phyloP scores from a whole-genome alignment of 139 green algal species.

The Chlorella sp. region DNA sequence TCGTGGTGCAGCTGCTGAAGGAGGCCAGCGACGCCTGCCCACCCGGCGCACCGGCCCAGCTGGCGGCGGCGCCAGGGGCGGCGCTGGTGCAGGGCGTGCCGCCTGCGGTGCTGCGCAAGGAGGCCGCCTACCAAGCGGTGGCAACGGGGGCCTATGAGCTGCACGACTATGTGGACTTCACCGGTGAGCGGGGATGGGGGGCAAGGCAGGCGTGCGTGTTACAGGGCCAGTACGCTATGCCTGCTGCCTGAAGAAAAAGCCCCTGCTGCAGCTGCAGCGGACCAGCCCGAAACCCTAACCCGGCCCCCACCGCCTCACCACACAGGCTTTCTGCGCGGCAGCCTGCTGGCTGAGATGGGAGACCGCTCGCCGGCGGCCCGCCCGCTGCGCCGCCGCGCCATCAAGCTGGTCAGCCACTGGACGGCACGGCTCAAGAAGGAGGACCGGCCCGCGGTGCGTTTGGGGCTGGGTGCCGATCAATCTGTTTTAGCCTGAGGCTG shows the following conservation, averaged over 20 bases:
- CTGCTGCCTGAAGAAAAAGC: not conserved
- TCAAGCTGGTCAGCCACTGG: conserved; percentile 66
- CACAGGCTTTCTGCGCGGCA: conserved; percentile 17
- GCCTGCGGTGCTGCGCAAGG: conserved; percentile 72
- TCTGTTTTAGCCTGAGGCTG: too few relatives aligned
- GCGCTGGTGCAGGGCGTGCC: conserved; percentile 24
- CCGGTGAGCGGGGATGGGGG: not conserved
- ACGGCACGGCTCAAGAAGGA: conserved; percentile 46
- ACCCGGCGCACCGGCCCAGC: conserved; percentile 29
- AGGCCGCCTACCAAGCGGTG: conserved; percentile 84
- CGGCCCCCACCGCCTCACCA: not conserved
- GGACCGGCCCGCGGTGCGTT: conserved; percentile 46
- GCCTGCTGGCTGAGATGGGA: conserved; percentile 59
- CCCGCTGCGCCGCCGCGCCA: conserved; percentile 61
- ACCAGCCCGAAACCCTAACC: not conserved
- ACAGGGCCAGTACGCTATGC: not conserved
- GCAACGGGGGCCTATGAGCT: conserved; percentile 80
- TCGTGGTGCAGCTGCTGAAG: conserved; percentile 60
- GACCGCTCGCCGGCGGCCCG: conserved; percentile 29
- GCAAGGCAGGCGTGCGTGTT: not conserved
- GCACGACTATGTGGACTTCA: conserved; percentile 83
- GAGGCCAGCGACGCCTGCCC: conserved; percentile 40
- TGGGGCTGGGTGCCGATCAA: too few relatives aligned
- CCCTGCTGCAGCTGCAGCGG: not conserved
- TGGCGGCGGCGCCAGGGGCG: conserved; percentile 15